Evolutionary conservation across 306 rosid genomes (phyloP).

Genomic region (Sindora glabra): DNA sequence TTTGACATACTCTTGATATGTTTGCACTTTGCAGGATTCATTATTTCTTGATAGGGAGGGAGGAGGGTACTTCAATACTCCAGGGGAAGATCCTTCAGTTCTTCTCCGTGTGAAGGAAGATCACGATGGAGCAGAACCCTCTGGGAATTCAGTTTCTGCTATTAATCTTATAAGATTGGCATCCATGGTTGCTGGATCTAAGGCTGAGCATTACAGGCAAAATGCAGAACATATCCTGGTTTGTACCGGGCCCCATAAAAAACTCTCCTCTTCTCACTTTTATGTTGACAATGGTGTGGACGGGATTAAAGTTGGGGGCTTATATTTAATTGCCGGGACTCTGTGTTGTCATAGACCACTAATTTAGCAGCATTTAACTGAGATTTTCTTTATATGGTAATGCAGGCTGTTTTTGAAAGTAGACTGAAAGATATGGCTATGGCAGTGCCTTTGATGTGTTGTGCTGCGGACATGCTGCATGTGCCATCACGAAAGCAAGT

Average conservation of each 20-base stretch:
- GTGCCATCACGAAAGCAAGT: constrained; percentile 61
- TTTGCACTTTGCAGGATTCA: constrained; percentile 64
- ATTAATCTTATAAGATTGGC: constrained; percentile 73
- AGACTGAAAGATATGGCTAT: constrained; percentile 67
- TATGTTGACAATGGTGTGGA: neutral
- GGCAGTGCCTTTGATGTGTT: constrained; percentile 99
- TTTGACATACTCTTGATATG: constrained; percentile 9
- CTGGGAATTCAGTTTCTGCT: constrained; percentile 84
- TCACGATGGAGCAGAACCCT: constrained; percentile 92
- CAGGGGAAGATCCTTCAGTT: constrained; percentile 84
- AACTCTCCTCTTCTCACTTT: neutral
- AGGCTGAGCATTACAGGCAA: constrained; percentile 52
- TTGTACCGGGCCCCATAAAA: neutral
- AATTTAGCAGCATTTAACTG: constrained; percentile 1
- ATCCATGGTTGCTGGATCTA: constrained; percentile 59
- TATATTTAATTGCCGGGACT: neutral
- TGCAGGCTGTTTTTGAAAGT: constrained; percentile 81
- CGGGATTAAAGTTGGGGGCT: too few relatives aligned
- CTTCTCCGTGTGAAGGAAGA: constrained; percentile 89
- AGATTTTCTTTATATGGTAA: constrained; percentile 1
- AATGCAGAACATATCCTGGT: constrained; percentile 90
- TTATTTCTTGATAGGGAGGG: constrained; percentile 83
- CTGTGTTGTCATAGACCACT: neutral
- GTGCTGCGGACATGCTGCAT: constrained; percentile 70
- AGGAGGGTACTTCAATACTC: constrained; percentile 84